phyloP scores from a whole-genome alignment of 179 eudicot genomes.

The Sideroxylon spinosum region DNA sequence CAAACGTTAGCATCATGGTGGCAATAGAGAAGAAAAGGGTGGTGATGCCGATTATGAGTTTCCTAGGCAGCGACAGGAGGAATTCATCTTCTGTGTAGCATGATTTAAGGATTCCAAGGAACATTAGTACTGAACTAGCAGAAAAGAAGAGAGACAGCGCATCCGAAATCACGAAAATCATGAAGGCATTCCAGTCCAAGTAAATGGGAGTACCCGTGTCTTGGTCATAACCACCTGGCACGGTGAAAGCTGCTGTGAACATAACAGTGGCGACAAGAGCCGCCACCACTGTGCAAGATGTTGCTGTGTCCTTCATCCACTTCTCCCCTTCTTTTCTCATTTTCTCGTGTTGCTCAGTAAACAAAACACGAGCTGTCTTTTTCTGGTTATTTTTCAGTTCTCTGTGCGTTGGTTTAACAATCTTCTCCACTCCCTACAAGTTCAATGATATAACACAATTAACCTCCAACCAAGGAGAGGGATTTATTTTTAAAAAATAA shows the following conservation, averaged over 20 bases:
- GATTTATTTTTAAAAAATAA: neutral
- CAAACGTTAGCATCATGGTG: slow-evolving; percentile 9
- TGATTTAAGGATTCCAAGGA: slow-evolving; percentile 14
- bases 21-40: slow-evolving; percentile 11
- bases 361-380: neutral
- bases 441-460: neutral
- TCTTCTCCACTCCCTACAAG: slow-evolving; percentile 9
- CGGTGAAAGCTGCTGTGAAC: slow-evolving; percentile 11
- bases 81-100: slow-evolving; percentile 3
- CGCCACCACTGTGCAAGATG: slow-evolving; percentile 14
- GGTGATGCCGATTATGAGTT: slow-evolving; percentile 9
- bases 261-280: slow-evolving; percentile 8
- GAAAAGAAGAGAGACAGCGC: slow-evolving; percentile 8
- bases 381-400: neutral
- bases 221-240: slow-evolving; percentile 9
- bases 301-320: slow-evolving; percentile 7
- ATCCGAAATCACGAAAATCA: slow-evolving; percentile 7
- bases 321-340: slow-evolving; percentile 6
- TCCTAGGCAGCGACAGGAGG: slow-evolving; percentile 1
- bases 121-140: slow-evolving; percentile 9
- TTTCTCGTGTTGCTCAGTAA: neutral
- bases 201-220: neutral
- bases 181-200: neutral
- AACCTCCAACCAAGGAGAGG: neutral
- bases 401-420: slow-evolving; percentile 6